These are phyloP conservation scores for Calocybe cyanea DNA, from an alignment of 768 basidiomycete genomes.

Conservation along the genomic window DNA sequence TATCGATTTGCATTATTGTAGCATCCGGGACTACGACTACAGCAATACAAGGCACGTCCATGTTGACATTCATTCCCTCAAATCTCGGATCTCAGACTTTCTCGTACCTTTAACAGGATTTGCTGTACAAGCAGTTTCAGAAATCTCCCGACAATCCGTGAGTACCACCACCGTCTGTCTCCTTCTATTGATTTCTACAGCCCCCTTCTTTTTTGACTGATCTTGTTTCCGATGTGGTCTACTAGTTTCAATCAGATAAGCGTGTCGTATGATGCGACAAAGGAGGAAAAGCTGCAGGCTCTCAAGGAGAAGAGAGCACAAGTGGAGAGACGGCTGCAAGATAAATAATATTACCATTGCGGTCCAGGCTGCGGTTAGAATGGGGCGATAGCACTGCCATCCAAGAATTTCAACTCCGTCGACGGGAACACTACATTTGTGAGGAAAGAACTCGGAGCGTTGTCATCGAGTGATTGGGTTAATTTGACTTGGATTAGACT, in stretches of 20 bases:
- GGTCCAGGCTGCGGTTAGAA: constrained; percentile 4
- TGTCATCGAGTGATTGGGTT: no score
- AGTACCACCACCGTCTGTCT: constrained; percentile 19
- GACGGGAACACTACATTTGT: no score
- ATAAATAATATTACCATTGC: constrained; percentile 21
- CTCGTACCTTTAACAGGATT: constrained; percentile 46
- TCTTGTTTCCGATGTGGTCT: background rate
- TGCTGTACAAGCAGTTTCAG: constrained; percentile 92
- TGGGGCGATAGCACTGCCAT: no score
- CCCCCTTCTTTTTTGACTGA: background rate
- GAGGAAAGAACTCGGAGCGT: no score
- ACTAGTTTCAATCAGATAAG: constrained; percentile 79
- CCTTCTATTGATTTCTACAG: background rate
- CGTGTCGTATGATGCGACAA: constrained; percentile 79
- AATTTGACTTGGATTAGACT: no score
- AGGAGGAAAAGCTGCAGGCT: constrained; percentile 79
- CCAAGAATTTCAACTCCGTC: no score
- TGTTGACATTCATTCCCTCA: background rate
- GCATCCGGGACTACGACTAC: constrained; percentile 87
- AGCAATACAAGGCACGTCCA: constrained; percentile 73
- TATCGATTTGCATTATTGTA: no score
- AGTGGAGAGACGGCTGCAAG: constrained; percentile 64
- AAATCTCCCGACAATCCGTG: constrained; percentile 96
- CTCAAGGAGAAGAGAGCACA: constrained; percentile 65
- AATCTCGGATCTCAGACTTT: background rate